These are phyloP conservation scores for Pseudogymnoascus sp. DNA, from an alignment of 2,329 filamentous ascomycete genomes.

Conservation along the genomic window DNA sequence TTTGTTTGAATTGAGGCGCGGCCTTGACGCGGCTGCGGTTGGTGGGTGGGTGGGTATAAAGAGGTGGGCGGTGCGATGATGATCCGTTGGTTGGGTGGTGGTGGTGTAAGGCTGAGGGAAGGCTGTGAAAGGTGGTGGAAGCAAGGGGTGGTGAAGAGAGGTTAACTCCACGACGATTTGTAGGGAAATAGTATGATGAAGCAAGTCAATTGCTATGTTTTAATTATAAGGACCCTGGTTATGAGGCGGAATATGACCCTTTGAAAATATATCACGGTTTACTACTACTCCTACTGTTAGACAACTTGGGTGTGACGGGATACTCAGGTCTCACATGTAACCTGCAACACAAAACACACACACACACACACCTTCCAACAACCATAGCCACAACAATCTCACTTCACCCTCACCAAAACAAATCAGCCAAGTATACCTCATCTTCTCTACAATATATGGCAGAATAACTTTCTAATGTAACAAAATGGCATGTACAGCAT, in stretches of 20 bases:
- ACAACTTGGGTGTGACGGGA: not conserved
- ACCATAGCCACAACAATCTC: not conserved
- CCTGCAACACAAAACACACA: not conserved
- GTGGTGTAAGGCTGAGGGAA: not conserved
- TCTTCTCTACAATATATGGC: not conserved
- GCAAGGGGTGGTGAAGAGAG: not conserved
- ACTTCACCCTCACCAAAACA: not conserved
- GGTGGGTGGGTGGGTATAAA: not conserved
- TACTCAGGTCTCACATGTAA: not conserved
- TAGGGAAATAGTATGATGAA: not conserved
- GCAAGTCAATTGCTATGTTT: not conserved
- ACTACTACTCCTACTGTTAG: not conserved
- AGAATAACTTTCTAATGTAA: not conserved
- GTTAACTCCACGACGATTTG: not conserved
- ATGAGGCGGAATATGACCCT: not conserved
- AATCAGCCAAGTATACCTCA: not conserved
- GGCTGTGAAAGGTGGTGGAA: not conserved
- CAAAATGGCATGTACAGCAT: not conserved
- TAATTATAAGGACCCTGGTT: not conserved
- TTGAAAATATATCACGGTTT: not conserved
- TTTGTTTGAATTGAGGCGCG: not conserved
- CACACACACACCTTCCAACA: not conserved
- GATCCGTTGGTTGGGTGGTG: not conserved
- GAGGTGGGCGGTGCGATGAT: not conserved
- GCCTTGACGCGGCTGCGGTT: not conserved